These are phyloP conservation scores for Hydrangea macrophylla DNA, from an alignment of 148 eudicot species.

Conservation along the genomic window DNA sequence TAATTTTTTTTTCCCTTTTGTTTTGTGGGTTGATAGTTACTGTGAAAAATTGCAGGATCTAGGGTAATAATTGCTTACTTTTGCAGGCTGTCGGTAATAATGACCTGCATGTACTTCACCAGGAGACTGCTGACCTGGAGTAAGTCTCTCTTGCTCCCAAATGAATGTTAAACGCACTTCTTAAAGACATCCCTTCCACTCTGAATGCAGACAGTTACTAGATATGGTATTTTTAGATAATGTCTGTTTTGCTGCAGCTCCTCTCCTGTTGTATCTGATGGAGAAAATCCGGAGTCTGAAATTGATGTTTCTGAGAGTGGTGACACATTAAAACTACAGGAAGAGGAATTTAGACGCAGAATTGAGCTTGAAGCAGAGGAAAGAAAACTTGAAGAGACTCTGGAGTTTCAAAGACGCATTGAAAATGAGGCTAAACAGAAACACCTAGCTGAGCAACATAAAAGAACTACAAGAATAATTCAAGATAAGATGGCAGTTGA, in stretches of 20 bases:
- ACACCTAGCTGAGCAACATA: slow-evolving; percentile 74
- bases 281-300: slow-evolving; percentile 41
- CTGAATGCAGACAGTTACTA: background rate
- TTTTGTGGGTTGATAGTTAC: background rate
- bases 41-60: slow-evolving; percentile 4
- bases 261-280: slow-evolving; percentile 34
- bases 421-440: slow-evolving; percentile 94
- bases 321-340: slow-evolving; percentile 42
- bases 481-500: slow-evolving; percentile 22
- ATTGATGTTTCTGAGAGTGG: slow-evolving; percentile 27
- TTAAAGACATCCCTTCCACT: background rate
- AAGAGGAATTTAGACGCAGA: slow-evolving; percentile 53
- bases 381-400: slow-evolving; percentile 93
- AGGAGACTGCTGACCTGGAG: slow-evolving; percentile 44
- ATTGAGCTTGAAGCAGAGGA: slow-evolving; percentile 93
- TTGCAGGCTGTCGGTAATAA: slow-evolving; percentile 53
- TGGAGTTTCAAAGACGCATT: slow-evolving; percentile 76
- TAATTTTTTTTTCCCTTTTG: too few species aligned
- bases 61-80: slow-evolving; percentile 10
- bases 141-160: slow-evolving; percentile 26
- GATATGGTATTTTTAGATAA: slow-evolving; percentile 1
- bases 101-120: slow-evolving; percentile 29
- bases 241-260: slow-evolving; percentile 48
- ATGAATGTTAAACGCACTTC: too few species aligned
- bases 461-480: slow-evolving; percentile 27